Percentiles rank a stretch among this genome's conserved stretches.
These are phyloP conservation scores for Nannochloropsis oceanica DNA, from an alignment of 108 stramenopile species.

Conservation along the genomic window DNA sequence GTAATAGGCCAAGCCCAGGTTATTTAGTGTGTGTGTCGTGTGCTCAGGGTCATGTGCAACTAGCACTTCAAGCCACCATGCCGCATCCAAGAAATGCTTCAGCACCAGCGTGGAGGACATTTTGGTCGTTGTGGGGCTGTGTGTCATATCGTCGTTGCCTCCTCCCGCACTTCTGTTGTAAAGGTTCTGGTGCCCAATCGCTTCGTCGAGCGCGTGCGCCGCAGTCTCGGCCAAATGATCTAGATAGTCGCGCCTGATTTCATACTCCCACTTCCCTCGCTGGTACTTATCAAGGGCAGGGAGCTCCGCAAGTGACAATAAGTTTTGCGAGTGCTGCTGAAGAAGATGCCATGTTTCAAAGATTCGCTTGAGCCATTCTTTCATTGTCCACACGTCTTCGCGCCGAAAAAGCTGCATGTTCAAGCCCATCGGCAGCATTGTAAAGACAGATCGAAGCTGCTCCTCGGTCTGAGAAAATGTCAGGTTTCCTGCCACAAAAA, in stretches of 20 bases:
- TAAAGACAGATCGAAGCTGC: neutral
- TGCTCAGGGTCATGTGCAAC: neutral
- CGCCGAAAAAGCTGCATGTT: neutral
- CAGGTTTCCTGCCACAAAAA: neutral
- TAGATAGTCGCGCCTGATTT: neutral
- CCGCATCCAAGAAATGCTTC: neutral
- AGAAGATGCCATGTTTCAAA: neutral
- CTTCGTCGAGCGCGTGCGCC: neutral
- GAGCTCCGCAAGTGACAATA: neutral
- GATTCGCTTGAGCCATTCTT: neutral
- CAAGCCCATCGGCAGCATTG: neutral
- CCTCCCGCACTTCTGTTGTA: neutral
- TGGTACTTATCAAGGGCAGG: neutral
- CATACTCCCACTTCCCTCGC: neutral
- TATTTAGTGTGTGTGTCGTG: neutral
- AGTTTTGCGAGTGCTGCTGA: neutral
- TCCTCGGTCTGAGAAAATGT: neutral
- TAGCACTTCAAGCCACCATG: neutral
- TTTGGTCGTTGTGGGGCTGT: neutral
- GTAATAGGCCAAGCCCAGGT: neutral
- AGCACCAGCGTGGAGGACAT: neutral
- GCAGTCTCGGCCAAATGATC: neutral
- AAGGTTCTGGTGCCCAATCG: neutral
- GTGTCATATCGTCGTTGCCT: neutral
- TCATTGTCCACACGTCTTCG: neutral